Evolutionary conservation across 805 yeast genomes (phyloP), one percentile per base, ranked within the genome.

Genomic region (Metschnikowia koreensis): DNA sequence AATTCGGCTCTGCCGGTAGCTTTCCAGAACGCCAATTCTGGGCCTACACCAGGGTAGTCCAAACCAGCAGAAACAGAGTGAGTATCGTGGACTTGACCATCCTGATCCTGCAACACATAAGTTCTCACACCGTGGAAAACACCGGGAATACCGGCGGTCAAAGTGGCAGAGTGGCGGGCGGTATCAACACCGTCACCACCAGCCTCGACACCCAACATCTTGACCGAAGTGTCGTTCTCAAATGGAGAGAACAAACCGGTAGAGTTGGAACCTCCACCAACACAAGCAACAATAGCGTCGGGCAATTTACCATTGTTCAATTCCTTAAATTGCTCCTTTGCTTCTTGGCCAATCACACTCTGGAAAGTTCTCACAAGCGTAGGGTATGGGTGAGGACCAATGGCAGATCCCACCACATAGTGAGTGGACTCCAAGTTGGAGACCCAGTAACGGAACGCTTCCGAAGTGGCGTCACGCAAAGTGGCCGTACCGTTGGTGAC

Each of bases 21-120:
- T 71, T 93, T 93, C 98, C 98, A 94, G 67, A 80, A 82, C 1
- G 98, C 96, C 60, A 94, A 79, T 73, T 94, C 98, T 33, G 99
- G 99, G 42, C 99, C 99, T 44, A 94, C 99, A 72, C 97, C 99
- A 27, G 99, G 99, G 69, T 94, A 94, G 72, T 94, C 99, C 64
- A 94, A 80, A 60, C 99, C 99, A 38, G 99, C 99, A 57, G 97
- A 89, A 38, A 94, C 96, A 22, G 98, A 93, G 69, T 94, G 98
- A 10, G 99, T 94, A 66, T 94, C 99, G 60, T 87, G 96, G 53
- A 94, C 89, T 75, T 94, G 99, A 48, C 99, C 99, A 68, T 94
- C 98, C 15, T 67, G 63, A 63, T 86, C 89, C 74, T 94, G 99
- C 66, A 94, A 80, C 37, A 94, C 96, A 62, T 86, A 94, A 4